Percentiles rank a stretch among this genome's conserved stretches.
phyloP scores from a whole-genome alignment of 31 red algal genomes.

The Odonthalia washingtoniensis region DNA sequence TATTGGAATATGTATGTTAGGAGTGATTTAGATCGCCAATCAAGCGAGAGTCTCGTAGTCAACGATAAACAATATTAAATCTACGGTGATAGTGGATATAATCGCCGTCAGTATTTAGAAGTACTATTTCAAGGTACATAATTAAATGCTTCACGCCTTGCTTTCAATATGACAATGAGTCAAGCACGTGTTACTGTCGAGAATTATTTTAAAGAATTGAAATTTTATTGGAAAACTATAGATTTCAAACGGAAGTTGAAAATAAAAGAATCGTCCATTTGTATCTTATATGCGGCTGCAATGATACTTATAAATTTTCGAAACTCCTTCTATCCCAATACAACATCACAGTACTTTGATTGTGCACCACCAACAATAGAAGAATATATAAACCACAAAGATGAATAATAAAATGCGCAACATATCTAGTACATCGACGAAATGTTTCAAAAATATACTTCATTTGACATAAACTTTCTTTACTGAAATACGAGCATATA shows the following conservation, averaged over 20 bases:
- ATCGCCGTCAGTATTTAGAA: slow-evolving; percentile 10
- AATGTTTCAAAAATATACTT: too few species aligned
- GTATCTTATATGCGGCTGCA: not conserved
- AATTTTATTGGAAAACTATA: slow-evolving; percentile 6
- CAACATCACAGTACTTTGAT: too few species aligned
- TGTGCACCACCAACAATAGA: too few species aligned
- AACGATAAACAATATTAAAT: slow-evolving; percentile 11
- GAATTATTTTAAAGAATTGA: slow-evolving; percentile 38
- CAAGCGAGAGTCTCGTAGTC: slow-evolving; percentile 8
- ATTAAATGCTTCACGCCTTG: not conserved
- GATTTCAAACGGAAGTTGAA: not conserved
- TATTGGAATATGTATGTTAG: slow-evolving; percentile 8
- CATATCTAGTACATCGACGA: too few species aligned
- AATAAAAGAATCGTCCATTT: not conserved
- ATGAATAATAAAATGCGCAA: too few species aligned
- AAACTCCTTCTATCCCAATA: slow-evolving; percentile 8
- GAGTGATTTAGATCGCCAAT: slow-evolving; percentile 8
- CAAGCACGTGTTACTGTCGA: slow-evolving; percentile 2
- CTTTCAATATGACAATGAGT: not conserved
- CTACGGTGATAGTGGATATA: slow-evolving; percentile 35
- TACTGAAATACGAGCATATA: too few species aligned
- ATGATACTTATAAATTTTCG: not conserved
- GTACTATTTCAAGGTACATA: not conserved
- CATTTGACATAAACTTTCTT: too few species aligned
- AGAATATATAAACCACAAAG: too few species aligned